A percentile compares a stretch with the other conserved stretches of the same genome.
These are phyloP conservation scores for Biscogniauxia mediterranea DNA, from an alignment of 2,329 filamentous ascomycete genomes.

Conservation along the genomic window DNA sequence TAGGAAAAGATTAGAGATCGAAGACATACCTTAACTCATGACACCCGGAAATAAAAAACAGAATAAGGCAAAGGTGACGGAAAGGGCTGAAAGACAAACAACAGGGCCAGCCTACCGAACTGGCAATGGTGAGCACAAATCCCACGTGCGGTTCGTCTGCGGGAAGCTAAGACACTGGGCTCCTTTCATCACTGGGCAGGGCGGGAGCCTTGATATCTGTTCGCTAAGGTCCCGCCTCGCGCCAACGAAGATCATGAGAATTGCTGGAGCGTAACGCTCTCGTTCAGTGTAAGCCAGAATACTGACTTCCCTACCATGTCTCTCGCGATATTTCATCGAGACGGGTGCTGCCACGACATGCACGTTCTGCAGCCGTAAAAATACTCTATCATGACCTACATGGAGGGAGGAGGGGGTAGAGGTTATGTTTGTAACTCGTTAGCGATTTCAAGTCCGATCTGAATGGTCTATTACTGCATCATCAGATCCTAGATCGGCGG, in stretches of 20 bases:
- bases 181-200: conserved; percentile 9
- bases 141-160: conserved; percentile 30
- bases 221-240: not conserved
- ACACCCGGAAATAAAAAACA: conserved; percentile 1
- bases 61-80: not conserved
- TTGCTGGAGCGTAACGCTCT: not conserved
- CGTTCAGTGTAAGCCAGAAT: conserved; percentile 3
- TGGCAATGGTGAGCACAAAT: conserved; percentile 23
- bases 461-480: conserved; percentile 17
- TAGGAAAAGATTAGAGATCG: not conserved
- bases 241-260: not conserved
- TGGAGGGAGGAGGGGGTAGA: conserved; percentile 6
- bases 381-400: conserved; percentile 13
- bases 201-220: not conserved
- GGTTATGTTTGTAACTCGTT: conserved; percentile 17
- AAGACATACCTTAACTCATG: not conserved
- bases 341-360: not conserved
- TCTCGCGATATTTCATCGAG: conserved; percentile 8
- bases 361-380: not conserved
- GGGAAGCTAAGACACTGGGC: conserved; percentile 30
- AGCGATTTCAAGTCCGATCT: conserved; percentile 12
- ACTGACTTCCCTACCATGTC: not conserved
- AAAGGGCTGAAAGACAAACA: conserved; percentile 2
- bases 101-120: conserved; percentile 1
- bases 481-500: conserved; percentile 25